These are phyloP conservation scores for Lactifluus volemus DNA, from an alignment of 768 basidiomycete species.

Conservation along the genomic window DNA sequence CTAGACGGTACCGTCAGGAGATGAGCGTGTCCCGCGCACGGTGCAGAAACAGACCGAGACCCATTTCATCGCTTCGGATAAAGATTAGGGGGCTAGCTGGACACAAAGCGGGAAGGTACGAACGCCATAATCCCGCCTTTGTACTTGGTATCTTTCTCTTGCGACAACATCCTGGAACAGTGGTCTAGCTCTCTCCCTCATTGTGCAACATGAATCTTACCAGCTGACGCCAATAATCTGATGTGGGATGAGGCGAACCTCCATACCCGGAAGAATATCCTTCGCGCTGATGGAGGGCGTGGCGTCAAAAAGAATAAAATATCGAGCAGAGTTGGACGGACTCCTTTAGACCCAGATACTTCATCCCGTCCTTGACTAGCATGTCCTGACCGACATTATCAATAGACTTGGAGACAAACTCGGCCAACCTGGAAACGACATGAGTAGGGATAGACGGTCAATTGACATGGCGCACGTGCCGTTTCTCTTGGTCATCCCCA, in stretches of 20 bases:
- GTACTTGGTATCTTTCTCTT: conserved; percentile 39
- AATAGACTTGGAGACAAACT: conserved; percentile 52
- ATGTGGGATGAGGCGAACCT: conserved; percentile 62
- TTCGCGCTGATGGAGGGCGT: conserved; percentile 31
- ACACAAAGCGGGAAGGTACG: conserved; percentile 20
- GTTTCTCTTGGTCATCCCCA: conserved; percentile 47
- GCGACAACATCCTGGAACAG: conserved; percentile 53
- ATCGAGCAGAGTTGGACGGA: conserved; percentile 23
- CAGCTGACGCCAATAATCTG: conserved; percentile 73
- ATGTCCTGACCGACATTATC: conserved; percentile 48
- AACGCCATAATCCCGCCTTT: conserved; percentile 59
- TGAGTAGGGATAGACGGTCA: neutral
- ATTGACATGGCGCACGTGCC: conserved; percentile 25
- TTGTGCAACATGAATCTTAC: conserved; percentile 27
- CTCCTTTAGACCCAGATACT: conserved; percentile 43
- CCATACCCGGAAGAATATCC: conserved; percentile 58
- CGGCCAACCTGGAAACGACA: conserved; percentile 38
- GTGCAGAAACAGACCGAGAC: conserved; percentile 31
- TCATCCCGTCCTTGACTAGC: conserved; percentile 43
- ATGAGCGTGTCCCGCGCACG: neutral
- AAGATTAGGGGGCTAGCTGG: neutral
- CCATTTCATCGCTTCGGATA: conserved; percentile 55
- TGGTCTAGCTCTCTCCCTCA: too few species aligned
- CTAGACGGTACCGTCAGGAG: conserved; percentile 23
- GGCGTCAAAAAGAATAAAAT: neutral